Conservation (phyloP, 2,329 filamentous ascomycete species). For the Neonectria faginata region DNA sequence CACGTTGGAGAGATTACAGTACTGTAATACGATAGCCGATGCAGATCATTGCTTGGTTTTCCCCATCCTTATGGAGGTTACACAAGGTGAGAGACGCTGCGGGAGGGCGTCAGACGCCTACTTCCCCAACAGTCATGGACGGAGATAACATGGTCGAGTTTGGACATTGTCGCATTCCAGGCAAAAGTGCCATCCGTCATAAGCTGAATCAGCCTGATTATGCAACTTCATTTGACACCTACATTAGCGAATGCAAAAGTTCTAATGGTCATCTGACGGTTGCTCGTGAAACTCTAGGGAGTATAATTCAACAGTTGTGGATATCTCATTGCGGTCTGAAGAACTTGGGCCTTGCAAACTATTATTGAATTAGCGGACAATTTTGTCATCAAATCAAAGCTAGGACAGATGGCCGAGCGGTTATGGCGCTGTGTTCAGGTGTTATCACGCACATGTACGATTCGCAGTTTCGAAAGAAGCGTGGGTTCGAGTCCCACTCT, state of each 20-base stretch:
- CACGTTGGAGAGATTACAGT: neutral
- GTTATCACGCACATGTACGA: neutral
- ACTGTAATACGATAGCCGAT: neutral
- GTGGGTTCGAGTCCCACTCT: slow-evolving; percentile 8
- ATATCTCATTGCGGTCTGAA: too few species aligned
- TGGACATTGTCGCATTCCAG: neutral
- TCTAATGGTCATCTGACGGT: neutral
- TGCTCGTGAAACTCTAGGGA: neutral
- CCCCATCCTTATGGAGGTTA: neutral
- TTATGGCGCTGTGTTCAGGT: slow-evolving; percentile 11
- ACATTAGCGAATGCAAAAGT: neutral
- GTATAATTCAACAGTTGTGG: neutral
- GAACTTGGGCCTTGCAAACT: too few species aligned
- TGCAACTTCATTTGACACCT: neutral
- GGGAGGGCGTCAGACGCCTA: neutral
- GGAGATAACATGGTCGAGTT: neutral
- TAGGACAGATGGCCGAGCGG: slow-evolving; percentile 9
- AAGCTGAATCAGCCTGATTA: neutral
- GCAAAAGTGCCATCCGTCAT: neutral
- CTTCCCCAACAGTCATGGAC: neutral
- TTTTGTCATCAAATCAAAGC: neutral
- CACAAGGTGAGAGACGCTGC: neutral
- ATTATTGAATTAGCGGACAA: too few species aligned
- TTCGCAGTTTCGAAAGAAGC: slow-evolving; percentile 7
- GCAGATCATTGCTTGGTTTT: neutral